Conservation (phyloP, 345 rosid genomes). For the Hibiscus tridactylites region DNA sequence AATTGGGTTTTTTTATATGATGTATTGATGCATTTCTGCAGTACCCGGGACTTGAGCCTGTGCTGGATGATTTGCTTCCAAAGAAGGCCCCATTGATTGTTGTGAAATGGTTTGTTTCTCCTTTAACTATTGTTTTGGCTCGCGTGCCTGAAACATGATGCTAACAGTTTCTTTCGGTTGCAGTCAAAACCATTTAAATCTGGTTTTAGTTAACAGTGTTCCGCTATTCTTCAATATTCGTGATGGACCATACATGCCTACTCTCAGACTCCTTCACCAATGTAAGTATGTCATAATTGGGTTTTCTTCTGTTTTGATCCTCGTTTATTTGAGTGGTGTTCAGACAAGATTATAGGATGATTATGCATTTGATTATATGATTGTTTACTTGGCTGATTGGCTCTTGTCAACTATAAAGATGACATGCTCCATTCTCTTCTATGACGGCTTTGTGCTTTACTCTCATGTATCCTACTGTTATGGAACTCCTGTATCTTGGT, state of each 20-base stretch:
- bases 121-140: conserved; percentile 1
- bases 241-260: conserved; percentile 99
- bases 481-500: conserved; percentile 11
- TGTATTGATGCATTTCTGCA: conserved; percentile 24
- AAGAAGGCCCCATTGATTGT: conserved; percentile 87
- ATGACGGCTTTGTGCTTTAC: not conserved
- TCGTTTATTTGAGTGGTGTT: conserved; percentile 3
- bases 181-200: conserved; percentile 93
- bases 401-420: not conserved
- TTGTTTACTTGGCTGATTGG: not conserved
- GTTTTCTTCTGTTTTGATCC: not conserved
- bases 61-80: conserved; percentile 91
- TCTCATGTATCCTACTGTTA: not conserved
- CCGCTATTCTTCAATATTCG: conserved; percentile 93
- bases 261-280: conserved; percentile 89
- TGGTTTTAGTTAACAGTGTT: conserved; percentile 84
- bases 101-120: conserved; percentile 63
- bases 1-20: not conserved
- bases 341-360: not conserved
- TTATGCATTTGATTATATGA: not conserved
- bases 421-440: not conserved
- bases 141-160: not conserved
- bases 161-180: conserved; percentile 17
- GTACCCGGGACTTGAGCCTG: conserved; percentile 95
- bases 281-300: conserved; percentile 36